A percentile compares a stretch with the other conserved stretches of the same genome.
Conservation (phyloP, 306 rosid species). For the Datisca glomerata region DNA sequence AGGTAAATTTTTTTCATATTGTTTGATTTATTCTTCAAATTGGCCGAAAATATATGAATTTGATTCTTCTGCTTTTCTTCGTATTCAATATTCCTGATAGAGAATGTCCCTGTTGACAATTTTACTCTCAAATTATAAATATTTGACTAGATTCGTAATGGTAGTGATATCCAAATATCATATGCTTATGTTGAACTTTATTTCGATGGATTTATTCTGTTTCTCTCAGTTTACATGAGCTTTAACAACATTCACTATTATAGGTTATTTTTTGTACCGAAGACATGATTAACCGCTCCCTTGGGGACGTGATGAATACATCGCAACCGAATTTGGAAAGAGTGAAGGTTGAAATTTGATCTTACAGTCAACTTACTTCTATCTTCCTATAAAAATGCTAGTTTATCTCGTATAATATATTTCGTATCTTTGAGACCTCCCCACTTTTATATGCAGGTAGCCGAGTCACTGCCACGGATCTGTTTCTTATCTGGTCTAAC, state of each 20-base stretch:
- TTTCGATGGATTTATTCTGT: too few species aligned
- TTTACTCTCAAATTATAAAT: too few species aligned
- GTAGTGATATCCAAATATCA: too few species aligned
- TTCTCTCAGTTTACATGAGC: too few species aligned
- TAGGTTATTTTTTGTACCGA: constrained; percentile 71
- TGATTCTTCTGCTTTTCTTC: too few species aligned
- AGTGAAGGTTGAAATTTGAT: constrained; percentile 37
- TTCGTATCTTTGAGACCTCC: not conserved
- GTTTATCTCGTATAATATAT: not conserved
- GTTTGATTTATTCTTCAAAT: constrained; percentile 5
- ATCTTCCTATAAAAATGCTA: too few species aligned
- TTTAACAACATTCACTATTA: constrained; percentile 10
- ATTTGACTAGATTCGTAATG: too few species aligned
- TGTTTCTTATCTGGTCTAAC: constrained; percentile 88
- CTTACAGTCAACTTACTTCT: constrained; percentile 5
- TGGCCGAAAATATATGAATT: not conserved
- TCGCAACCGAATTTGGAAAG: constrained; percentile 43
- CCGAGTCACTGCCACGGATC: constrained; percentile 70
- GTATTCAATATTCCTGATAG: too few species aligned
- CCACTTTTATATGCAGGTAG: constrained; percentile 35
- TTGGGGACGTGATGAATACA: constrained; percentile 79
- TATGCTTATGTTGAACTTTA: too few species aligned
- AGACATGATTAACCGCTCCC: constrained; percentile 61
- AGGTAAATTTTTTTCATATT: constrained; percentile 32
- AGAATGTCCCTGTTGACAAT: too few species aligned